These are phyloP conservation scores for Lentinus tigrinus DNA, from an alignment of 768 basidiomycete genomes.

Conservation along the genomic window DNA sequence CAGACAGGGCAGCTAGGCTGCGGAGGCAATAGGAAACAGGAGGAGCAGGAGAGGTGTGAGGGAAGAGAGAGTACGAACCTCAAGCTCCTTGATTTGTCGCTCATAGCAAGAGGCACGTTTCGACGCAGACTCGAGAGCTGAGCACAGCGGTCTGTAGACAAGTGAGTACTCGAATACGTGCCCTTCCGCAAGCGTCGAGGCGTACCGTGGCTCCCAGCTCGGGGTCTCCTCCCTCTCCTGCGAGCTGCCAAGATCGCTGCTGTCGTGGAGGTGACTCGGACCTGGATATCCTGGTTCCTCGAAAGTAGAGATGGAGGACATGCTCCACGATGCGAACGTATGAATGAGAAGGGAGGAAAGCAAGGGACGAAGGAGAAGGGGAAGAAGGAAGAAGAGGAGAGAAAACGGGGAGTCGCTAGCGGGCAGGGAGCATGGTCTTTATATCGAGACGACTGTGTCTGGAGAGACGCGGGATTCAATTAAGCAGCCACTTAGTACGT, in stretches of 20 bases:
- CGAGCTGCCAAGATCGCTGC: constrained; percentile 11
- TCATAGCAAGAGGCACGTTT: constrained; percentile 22
- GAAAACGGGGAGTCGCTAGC: not conserved
- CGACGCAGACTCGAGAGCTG: constrained; percentile 16
- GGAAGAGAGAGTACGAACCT: constrained; percentile 13
- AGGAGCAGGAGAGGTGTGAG: not conserved
- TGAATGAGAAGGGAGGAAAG: not conserved
- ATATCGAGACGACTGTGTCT: not conserved
- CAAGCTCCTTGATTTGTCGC: constrained; percentile 25
- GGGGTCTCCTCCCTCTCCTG: constrained; percentile 11
- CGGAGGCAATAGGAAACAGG: not conserved
- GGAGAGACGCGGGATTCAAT: constrained; percentile 5
- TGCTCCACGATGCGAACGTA: not conserved
- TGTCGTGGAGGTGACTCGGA: constrained; percentile 1
- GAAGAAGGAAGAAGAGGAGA: not conserved
- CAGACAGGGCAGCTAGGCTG: not conserved
- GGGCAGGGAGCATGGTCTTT: not conserved
- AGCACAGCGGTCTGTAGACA: constrained; percentile 9
- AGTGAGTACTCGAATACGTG: not conserved
- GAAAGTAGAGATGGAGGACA: constrained; percentile 11
- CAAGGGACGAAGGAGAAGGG: not conserved
- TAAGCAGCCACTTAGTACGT: constrained; percentile 12
- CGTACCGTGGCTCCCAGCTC: constrained; percentile 15
- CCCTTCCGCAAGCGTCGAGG: not conserved
- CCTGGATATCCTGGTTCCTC: constrained; percentile 7